Evolutionary conservation across 1,284 basidiomycete genomes (phyloP).

Genomic region (Ceratobasidium theobromae): DNA sequence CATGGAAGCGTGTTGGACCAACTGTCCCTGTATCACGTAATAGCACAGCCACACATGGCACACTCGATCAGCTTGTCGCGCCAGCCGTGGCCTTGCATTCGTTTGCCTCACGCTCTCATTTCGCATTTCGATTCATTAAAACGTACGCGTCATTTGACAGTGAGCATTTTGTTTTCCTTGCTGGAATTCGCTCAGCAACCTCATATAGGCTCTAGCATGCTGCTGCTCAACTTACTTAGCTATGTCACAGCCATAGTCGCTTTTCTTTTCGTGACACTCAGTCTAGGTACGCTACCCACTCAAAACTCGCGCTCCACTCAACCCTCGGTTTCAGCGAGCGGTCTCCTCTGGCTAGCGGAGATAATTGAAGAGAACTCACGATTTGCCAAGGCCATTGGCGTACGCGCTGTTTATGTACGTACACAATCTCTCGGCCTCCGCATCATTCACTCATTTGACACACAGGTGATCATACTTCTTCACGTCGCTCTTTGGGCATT

Average conservation of each 20-base stretch:
- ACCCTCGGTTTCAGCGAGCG: slow-evolving; percentile 65
- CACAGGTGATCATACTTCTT: slow-evolving; percentile 73
- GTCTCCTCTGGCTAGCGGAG: slow-evolving; percentile 89
- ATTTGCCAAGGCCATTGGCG: slow-evolving; percentile 74
- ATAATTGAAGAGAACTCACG: slow-evolving; percentile 90
- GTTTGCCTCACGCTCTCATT: too few species aligned
- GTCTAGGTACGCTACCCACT: slow-evolving; percentile 57
- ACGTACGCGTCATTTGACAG: too few species aligned
- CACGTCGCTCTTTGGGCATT: slow-evolving; percentile 76
- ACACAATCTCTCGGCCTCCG: slow-evolving; percentile 3
- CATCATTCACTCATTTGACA: slow-evolving; percentile 21
- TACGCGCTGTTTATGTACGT: slow-evolving; percentile 82
- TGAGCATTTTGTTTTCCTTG: neutral
- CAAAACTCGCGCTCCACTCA: slow-evolving; percentile 21
- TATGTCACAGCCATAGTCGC: slow-evolving; percentile 68
- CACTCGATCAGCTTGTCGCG: neutral
- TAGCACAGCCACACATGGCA: neutral
- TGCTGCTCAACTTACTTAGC: slow-evolving; percentile 41
- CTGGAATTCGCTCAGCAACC: neutral
- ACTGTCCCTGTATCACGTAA: neutral
- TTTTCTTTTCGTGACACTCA: slow-evolving; percentile 78
- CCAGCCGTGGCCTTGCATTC: neutral
- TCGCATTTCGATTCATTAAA: too few species aligned
- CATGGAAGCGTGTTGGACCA: slow-evolving; percentile 25
- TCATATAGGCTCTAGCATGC: too few species aligned